A percentile compares a stretch with the other conserved stretches of the same genome.
phyloP scores from a whole-genome alignment of 148 eudicot species.

The Camellia granthamiana region DNA sequence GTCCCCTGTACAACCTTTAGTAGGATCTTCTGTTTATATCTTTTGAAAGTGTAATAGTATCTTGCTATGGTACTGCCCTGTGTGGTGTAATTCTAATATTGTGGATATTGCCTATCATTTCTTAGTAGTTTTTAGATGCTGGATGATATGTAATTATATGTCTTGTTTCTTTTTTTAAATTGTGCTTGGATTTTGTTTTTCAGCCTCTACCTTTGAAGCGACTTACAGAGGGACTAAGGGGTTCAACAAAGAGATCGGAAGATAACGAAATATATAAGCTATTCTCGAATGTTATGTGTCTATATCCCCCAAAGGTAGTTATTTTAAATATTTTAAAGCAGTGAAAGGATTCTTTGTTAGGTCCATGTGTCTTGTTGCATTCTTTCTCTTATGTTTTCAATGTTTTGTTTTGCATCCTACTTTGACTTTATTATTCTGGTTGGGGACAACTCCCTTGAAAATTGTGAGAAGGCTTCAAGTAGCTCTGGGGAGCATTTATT shows the following conservation, averaged over 20 bases:
- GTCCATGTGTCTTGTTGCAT: not conserved
- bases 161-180: not conserved
- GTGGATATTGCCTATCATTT: not conserved
- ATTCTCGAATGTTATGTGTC: constrained; percentile 65
- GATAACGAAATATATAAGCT: constrained; percentile 71
- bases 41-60: not conserved
- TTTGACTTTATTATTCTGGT: not conserved
- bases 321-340: not conserved
- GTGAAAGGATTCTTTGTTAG: not conserved
- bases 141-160: not conserved
- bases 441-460: not conserved
- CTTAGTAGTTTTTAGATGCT: constrained; percentile 9
- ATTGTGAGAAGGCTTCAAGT: constrained; percentile 2
- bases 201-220: constrained; percentile 92
- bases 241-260: constrained; percentile 54
- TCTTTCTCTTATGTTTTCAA: not conserved
- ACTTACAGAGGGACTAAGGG: constrained; percentile 85
- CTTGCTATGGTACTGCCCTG: constrained; percentile 3
- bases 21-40: not conserved
- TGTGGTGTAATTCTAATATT: not conserved
- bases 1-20: not conserved
- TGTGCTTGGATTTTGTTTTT: constrained; percentile 17
- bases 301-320: constrained; percentile 81
- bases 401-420: not conserved
- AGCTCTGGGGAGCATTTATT: not conserved